A percentile compares a stretch with the other conserved stretches of the same genome.
These are phyloP conservation scores for Lentinula detonsa DNA, from an alignment of 768 basidiomycete species.

Conservation along the genomic window DNA sequence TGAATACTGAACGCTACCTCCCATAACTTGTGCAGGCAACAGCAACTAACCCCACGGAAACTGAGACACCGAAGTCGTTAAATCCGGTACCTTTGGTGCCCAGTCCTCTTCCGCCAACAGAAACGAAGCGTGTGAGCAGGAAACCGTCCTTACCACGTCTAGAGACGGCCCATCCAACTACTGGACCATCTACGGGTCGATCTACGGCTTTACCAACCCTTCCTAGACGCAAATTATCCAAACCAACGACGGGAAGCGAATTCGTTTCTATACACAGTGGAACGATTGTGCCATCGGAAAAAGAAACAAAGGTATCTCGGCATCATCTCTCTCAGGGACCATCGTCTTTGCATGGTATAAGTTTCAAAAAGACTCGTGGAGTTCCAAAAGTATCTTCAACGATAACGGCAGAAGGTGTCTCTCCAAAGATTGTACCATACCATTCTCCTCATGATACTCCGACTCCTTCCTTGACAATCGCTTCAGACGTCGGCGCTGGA, in stretches of 20 bases:
- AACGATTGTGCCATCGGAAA: constrained; percentile 12
- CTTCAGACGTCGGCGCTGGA: neutral
- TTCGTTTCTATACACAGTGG: too few species aligned
- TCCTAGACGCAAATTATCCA: constrained; percentile 2
- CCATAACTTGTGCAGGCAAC: neutral
- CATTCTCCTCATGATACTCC: neutral
- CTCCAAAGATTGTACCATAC: neutral
- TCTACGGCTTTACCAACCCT: neutral
- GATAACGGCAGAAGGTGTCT: neutral
- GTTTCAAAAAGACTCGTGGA: constrained; percentile 25
- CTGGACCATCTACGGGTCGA: neutral
- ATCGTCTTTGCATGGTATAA: constrained; percentile 15
- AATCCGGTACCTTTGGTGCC: neutral
- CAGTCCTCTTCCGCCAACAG: neutral
- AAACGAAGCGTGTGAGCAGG: too few species aligned
- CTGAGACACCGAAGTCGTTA: neutral
- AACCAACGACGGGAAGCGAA: neutral
- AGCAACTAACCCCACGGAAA: too few species aligned
- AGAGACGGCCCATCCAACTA: neutral
- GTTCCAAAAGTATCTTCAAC: neutral
- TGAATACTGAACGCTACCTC: too few species aligned
- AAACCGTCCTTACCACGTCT: neutral
- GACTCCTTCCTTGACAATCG: neutral
- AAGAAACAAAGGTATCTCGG: neutral
- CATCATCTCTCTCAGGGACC: constrained; percentile 1